phyloP scores from a whole-genome alignment of 805 yeast genomes.

The Yarrowia keelungensis region DNA sequence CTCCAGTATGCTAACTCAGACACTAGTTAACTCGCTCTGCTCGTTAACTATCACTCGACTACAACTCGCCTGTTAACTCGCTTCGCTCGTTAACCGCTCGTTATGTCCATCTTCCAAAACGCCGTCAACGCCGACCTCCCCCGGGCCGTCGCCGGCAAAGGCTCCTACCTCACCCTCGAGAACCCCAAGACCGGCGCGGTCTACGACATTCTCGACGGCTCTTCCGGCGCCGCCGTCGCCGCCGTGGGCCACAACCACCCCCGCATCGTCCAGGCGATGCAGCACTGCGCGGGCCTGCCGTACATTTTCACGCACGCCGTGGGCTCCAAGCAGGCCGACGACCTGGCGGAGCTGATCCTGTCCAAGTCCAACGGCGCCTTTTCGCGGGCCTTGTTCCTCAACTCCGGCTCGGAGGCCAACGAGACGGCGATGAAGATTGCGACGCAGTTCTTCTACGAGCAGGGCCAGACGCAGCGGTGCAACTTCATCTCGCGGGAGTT shows the following conservation, averaged over 20 bases:
- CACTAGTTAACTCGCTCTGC: no score
- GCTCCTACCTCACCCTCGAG: conserved; percentile 39
- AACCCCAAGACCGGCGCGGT: conserved; percentile 40
- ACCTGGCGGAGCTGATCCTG: conserved; percentile 38
- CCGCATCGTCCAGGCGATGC: conserved; percentile 39
- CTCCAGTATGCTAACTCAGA: no score
- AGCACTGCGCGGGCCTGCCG: conserved; percentile 36
- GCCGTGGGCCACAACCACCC: conserved; percentile 40
- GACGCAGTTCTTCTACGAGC: conserved; percentile 56
- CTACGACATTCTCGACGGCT: conserved; percentile 40
- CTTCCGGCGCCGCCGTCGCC: conserved; percentile 40
- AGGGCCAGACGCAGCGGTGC: conserved; percentile 53
- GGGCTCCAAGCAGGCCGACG: conserved; percentile 40
- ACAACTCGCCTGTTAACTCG: no score
- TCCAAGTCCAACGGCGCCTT: conserved; percentile 39
- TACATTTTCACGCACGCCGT: conserved; percentile 40
- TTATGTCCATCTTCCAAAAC: conserved; percentile 38
- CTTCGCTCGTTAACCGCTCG: neutral
- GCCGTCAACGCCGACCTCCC: conserved; percentile 30
- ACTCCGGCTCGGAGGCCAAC: conserved; percentile 68
- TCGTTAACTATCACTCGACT: no score
- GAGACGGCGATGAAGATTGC: conserved; percentile 69
- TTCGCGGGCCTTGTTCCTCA: conserved; percentile 35
- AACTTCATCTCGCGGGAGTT: conserved; percentile 55
- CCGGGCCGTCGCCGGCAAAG: conserved; percentile 40